Evolutionary conservation across 805 yeast genomes (phyloP).

Genomic region (Yarrowia alimentaria): DNA sequence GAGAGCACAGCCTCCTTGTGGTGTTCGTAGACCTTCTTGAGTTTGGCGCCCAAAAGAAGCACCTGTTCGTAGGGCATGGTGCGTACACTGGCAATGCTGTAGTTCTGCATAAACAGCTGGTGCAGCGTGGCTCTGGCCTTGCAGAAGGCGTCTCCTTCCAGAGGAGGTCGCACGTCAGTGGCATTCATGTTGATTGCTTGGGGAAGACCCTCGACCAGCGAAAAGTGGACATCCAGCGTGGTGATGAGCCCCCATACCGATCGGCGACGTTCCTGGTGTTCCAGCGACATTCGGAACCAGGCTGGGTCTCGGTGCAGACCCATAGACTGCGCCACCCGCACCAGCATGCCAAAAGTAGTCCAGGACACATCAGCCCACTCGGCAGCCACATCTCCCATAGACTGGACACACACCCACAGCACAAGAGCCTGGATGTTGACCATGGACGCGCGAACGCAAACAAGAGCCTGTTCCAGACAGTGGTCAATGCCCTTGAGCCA

Average conservation of each 20-base stretch:
- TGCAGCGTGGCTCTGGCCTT: slow-evolving; percentile 31
- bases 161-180: slow-evolving; percentile 36
- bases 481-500: slow-evolving; percentile 38
- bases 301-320: slow-evolving; percentile 41
- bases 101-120: slow-evolving; percentile 30
- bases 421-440: slow-evolving; percentile 36
- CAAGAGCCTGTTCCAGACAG: slow-evolving; percentile 37
- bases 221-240: slow-evolving; percentile 34
- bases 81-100: slow-evolving; percentile 31
- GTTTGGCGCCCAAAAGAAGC: slow-evolving; percentile 34
- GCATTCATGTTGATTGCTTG: slow-evolving; percentile 35
- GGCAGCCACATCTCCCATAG: slow-evolving; percentile 29
- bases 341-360: slow-evolving; percentile 37
- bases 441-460: slow-evolving; percentile 38
- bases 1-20: slow-evolving; percentile 33
- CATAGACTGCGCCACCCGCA: slow-evolving; percentile 40
- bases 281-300: slow-evolving; percentile 38
- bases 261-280: slow-evolving; percentile 38
- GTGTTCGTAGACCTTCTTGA: slow-evolving; percentile 34
- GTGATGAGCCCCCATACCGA: slow-evolving; percentile 36
- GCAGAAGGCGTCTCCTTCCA: slow-evolving; percentile 35
- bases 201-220: slow-evolving; percentile 39
- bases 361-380: slow-evolving; percentile 36
- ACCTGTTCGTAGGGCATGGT: slow-evolving; percentile 34
- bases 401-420: slow-evolving; percentile 38